Percentiles rank a stretch among this genome's conserved stretches.
Evolutionary conservation across 2,329 filamentous ascomycete species (phyloP).

Genomic region (Venturia carpophila): DNA sequence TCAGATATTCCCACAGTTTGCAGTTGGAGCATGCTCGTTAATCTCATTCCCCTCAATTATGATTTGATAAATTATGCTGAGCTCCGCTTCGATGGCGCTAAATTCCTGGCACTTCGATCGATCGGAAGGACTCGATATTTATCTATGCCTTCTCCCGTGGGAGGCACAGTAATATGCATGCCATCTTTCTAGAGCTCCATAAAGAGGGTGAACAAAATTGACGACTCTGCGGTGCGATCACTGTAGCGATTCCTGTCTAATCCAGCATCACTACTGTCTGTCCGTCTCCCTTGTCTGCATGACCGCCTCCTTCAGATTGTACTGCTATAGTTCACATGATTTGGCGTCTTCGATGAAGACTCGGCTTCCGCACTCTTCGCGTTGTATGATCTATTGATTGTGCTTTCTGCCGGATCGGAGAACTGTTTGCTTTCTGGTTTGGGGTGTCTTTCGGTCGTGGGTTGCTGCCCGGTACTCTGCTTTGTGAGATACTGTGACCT

Average conservation of each 20-base stretch:
- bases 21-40: not conserved
- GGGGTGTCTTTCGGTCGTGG: not conserved
- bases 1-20: not conserved
- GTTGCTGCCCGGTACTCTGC: not conserved
- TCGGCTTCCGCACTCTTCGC: not conserved
- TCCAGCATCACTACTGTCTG: not conserved
- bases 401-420: not conserved
- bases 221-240: not conserved
- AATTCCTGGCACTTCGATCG: not conserved
- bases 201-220: not conserved
- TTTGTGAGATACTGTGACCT: not conserved
- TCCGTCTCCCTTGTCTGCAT: not conserved
- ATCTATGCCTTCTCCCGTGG: not conserved
- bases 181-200: not conserved
- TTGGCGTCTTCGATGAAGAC: not conserved
- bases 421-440: not conserved
- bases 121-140: not conserved
- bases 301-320: not conserved
- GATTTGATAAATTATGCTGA: not conserved
- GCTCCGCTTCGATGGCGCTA: not conserved
- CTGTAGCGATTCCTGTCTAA: not conserved
- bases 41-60: not conserved
- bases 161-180: not conserved
- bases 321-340: not conserved
- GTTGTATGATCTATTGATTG: not conserved